Evolutionary conservation across 305 asterid species (phyloP), one percentile per base, ranked within the genome.

Genomic region (Solanum hybrid): DNA sequence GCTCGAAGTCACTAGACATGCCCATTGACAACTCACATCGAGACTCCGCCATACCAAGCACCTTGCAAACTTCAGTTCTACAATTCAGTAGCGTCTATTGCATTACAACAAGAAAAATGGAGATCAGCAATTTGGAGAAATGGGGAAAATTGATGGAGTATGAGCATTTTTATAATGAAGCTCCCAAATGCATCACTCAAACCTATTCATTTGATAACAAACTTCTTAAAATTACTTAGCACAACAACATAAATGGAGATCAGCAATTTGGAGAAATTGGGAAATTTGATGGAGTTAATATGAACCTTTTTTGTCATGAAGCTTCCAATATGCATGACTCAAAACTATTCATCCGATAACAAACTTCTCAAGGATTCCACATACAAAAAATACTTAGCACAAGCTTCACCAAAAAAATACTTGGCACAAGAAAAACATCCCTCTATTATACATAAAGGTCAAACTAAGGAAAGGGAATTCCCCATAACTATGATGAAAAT

Each of bases 1-100:
- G 95, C 91, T 95, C 99, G 79, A 95, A 96, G 92, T 96, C 99
- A 90, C 94, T 94, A 56, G 99, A 96, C 99, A 96, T 96, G 93
- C 99, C 99, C 98, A 96, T 96, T 90, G 99, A 96, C 69, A 95
- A 89, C 93, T 94, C 99, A 85, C 97, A 95, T 76, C 91, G 94
- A 66, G 94, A 91, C 90, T 94, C 98, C 26, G 90, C 72, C 85
- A 95, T 90, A 84, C 94, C 99, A 22, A 96, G 95, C 42, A 93
- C 97, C 91, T 93, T 93, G 95, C 98, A 95, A 8, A 94, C 94
- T 93, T 95, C 95, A 80, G 93, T 89, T 94, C 99, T 96, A 90
- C 98, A 96, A 89, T 92, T 93, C 82, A 91, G 89, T 76, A 96
- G 92, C 34, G 94, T 89, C 98, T 96, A 88, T 73, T 85, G 88